Evolutionary conservation across 305 asterid genomes (phyloP).

Genomic region (Caryopteris hybrid): DNA sequence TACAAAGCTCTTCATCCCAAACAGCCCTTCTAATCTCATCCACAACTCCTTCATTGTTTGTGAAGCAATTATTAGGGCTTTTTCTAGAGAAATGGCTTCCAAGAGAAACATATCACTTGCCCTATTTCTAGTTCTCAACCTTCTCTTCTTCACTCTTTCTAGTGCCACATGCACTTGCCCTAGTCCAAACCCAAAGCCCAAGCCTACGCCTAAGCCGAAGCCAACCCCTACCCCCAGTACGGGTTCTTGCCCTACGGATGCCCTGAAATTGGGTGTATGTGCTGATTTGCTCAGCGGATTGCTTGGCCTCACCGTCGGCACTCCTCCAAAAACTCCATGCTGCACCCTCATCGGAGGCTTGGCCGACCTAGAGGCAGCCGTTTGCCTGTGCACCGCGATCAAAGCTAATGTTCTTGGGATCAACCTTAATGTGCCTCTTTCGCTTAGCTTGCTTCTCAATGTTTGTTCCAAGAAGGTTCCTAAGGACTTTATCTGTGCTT

Average conservation of each 20-base stretch:
- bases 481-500: background rate
- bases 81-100: constrained; percentile 13
- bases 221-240: constrained; percentile 4
- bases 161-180: constrained; percentile 45
- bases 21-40: background rate
- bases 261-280: constrained; percentile 23
- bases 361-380: constrained; percentile 8
- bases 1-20: background rate
- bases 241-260: constrained; percentile 20
- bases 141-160: constrained; percentile 39
- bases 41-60: background rate
- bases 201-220: background rate
- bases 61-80: background rate
- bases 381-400: constrained; percentile 17
- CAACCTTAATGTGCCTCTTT: background rate
- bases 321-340: constrained; percentile 16
- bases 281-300: constrained; percentile 21
- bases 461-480: constrained; percentile 7
- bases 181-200: constrained; percentile 28
- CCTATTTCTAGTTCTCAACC: constrained; percentile 33
- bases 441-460: constrained; percentile 13
- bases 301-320: constrained; percentile 13
- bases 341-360: constrained; percentile 11
- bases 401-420: constrained; percentile 13
- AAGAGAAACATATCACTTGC: constrained; percentile 5